Percentiles rank a stretch among this genome's conserved stretches.
Evolutionary conservation across 75 land plant genomes (phyloP).

Genomic region (Adiantum capillusveneris): DNA sequence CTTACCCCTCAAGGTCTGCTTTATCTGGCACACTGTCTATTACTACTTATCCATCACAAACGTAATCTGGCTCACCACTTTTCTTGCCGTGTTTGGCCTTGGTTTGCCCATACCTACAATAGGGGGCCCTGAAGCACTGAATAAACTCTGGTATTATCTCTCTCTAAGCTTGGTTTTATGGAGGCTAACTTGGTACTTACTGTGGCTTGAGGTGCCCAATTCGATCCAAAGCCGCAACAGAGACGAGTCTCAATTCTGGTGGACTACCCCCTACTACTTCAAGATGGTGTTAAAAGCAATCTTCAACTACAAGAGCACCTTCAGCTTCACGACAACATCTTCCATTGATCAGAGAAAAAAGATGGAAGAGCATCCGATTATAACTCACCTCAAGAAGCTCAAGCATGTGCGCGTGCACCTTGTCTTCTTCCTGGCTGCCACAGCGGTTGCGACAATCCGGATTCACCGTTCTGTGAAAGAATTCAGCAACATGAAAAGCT

Average conservation of each 20-base stretch:
- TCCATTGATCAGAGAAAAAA: conserved; percentile 7
- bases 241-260: conserved; percentile 28
- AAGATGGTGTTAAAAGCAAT: conserved; percentile 7
- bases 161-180: conserved; percentile 3
- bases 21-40: conserved; percentile 17
- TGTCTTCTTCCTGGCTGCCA: no score
- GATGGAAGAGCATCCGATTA: conserved; percentile 1
- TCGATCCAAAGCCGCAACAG: conserved; percentile 27
- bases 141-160: neutral
- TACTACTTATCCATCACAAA: conserved; percentile 24
- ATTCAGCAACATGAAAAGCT: no score
- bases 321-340: conserved; percentile 16
- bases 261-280: conserved; percentile 25
- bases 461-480: no score
- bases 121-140: conserved; percentile 7
- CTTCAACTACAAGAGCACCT: conserved; percentile 9
- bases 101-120: conserved; percentile 6
- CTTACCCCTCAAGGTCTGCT: conserved; percentile 12
- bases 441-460: no score
- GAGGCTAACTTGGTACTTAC: conserved; percentile 6
- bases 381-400: no score
- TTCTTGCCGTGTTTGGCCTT: conserved; percentile 16
- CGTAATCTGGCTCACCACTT: neutral
- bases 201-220: conserved; percentile 18
- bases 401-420: no score